These are phyloP conservation scores for Triticum dicoccoides DNA, from an alignment of 176 grass and related monocot genomes.

Conservation along the genomic window DNA sequence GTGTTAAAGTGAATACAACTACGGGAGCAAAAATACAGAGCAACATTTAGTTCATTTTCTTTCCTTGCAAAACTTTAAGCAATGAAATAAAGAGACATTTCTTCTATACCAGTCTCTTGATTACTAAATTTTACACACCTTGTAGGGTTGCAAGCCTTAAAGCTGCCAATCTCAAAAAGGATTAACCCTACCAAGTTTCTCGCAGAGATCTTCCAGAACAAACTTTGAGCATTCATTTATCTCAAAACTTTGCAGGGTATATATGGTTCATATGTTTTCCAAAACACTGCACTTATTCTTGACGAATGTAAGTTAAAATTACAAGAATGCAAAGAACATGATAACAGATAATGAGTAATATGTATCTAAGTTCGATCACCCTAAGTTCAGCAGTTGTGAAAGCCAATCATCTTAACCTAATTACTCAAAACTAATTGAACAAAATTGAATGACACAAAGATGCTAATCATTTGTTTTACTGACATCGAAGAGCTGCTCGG, in stretches of 20 bases:
- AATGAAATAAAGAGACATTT: neutral
- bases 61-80: neutral
- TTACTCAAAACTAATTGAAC: neutral
- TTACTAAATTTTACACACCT: neutral
- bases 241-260: neutral
- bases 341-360: neutral
- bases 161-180: neutral
- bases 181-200: neutral
- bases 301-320: neutral
- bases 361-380: slow-evolving; percentile 8
- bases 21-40: neutral
- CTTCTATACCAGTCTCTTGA: neutral
- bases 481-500: slow-evolving; percentile 75
- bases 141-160: neutral
- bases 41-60: neutral
- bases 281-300: neutral
- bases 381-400: neutral
- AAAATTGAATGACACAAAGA: neutral
- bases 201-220: neutral
- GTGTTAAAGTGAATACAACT: neutral
- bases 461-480: slow-evolving; percentile 16
- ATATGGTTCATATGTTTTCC: neutral
- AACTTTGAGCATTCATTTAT: neutral
- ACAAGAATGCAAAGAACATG: slow-evolving; percentile 12
- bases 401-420: neutral